Evolutionary conservation across 345 rosid species (phyloP), one percentile per base, ranked within the genome.

Genomic region (Eucalyptus erythrocorys): DNA sequence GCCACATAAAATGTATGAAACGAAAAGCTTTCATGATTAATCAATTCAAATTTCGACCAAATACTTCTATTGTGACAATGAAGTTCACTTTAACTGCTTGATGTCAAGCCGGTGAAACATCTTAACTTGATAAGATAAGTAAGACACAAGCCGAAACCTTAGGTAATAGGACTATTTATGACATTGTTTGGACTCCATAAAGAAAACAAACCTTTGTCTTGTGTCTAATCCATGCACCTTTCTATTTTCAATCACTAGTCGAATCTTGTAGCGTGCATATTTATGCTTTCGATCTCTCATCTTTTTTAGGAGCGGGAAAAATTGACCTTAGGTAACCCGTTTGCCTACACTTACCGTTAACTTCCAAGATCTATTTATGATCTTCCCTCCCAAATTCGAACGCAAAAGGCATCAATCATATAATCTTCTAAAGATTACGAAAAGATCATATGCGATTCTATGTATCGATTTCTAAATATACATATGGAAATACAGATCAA

Each of bases 301-400:
- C 43, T 3, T 19, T 19, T 2, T 37, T 71, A 0, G 1, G 3
- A 71, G 43, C 6, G 0, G 4, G 24, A 71, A 71, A 37, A 71
- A 71, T 1, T 37, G 13, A 37, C 45, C 81, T 37, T 34, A 37
- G 8, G 3, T 37, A 37, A 34, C 24, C 24, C 2, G 0, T 68
- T 68, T 68, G 43, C 24, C 24, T 68, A 10, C 80, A 68, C 43
- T 68, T 34, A 34, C 34, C 80, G 2, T 32, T 37, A 17, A 68
- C 43, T 68, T 68, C 80, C 6, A 8, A 34, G 19, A 68, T 68
- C 24, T 68, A 34, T 34, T 19, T 16, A 34, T 68, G 13, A 34
- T 68, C 2, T 34, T 68, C 11, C 2, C 80, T 8, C 42, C 24
- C 32, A 68, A 68, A 32, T 34, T 34, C 24, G 13, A 17, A 68